Percentiles rank a stretch among this genome's conserved stretches.
Evolutionary conservation across 768 basidiomycete genomes (phyloP).

Genomic region (Leccinum subtestaceum): DNA sequence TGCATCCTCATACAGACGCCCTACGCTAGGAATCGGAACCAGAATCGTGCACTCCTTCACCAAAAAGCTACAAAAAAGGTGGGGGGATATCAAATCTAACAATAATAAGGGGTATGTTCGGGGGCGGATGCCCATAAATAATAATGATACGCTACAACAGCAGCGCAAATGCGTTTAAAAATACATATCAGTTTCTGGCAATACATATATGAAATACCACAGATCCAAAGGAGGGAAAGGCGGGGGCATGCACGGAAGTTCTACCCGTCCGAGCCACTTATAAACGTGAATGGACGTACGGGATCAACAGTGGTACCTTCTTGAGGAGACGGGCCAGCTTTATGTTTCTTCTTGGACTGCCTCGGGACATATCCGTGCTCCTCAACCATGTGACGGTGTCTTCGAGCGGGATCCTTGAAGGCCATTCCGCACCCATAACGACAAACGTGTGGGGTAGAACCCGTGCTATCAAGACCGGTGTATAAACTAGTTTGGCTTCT

Average conservation of each 20-base stretch:
- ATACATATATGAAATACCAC: slow-evolving; percentile 25
- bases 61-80: slow-evolving; percentile 19
- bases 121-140: slow-evolving; percentile 12
- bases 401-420: slow-evolving; percentile 65
- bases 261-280: slow-evolving; percentile 29
- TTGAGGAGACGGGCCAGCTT: slow-evolving; percentile 31
- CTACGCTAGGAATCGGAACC: not conserved
- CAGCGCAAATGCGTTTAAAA: slow-evolving; percentile 16
- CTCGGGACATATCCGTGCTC: slow-evolving; percentile 51
- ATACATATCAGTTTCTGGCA: slow-evolving; percentile 23
- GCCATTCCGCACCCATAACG: slow-evolving; percentile 47
- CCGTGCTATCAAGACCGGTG: slow-evolving; percentile 43
- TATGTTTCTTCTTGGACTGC: slow-evolving; percentile 44
- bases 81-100: slow-evolving; percentile 8
- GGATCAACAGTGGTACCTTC: slow-evolving; percentile 25
- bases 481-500: slow-evolving; percentile 10
- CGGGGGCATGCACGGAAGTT: slow-evolving; percentile 2
- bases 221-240: slow-evolving; percentile 6
- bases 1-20: not conserved
- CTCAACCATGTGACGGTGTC: slow-evolving; percentile 57
- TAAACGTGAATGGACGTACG: slow-evolving; percentile 33
- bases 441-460: slow-evolving; percentile 53
- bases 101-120: slow-evolving; percentile 16
- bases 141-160: slow-evolving; percentile 17
- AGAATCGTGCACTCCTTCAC: not conserved